phyloP scores from a whole-genome alignment of 108 stramenopile genomes.

The Nannochloropsis gaditana region DNA sequence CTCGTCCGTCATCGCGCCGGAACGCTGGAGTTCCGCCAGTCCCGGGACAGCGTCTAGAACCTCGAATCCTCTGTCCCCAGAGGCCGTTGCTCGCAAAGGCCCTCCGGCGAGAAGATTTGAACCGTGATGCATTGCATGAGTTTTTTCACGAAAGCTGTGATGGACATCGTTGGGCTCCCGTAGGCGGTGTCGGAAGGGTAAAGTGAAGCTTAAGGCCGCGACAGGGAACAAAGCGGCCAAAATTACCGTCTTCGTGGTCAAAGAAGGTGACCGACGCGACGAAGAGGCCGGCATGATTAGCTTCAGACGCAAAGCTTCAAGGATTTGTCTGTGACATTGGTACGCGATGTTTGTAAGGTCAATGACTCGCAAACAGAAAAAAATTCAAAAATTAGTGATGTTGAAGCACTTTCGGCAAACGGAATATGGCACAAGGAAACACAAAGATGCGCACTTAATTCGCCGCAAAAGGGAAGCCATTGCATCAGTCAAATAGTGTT shows the following conservation, averaged over 20 bases:
- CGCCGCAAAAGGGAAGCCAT: too few species aligned
- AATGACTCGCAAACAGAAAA: too few species aligned
- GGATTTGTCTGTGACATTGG: too few species aligned
- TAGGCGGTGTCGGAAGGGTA: background rate
- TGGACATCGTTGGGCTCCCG: constrained; percentile 2
- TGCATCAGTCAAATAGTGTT: too few species aligned
- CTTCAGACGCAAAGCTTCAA: too few species aligned
- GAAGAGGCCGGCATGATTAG: too few species aligned
- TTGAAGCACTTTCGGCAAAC: too few species aligned
- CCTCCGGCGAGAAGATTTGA: background rate
- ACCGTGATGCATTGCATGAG: background rate
- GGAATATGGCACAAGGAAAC: too few species aligned
- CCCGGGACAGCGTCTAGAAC: background rate
- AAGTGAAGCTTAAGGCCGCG: background rate
- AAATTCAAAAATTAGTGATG: too few species aligned
- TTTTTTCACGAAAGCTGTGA: background rate
- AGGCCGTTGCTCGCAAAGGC: background rate
- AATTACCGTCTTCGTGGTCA: background rate
- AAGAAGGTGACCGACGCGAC: too few species aligned
- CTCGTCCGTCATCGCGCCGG: background rate
- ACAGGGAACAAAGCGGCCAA: background rate
- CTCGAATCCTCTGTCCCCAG: background rate
- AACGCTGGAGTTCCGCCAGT: background rate
- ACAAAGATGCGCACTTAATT: too few species aligned
- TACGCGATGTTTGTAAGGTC: too few species aligned